A percentile compares a stretch with the other conserved stretches of the same genome.
phyloP scores from a whole-genome alignment of 106 monocot genomes.

The Allium sativum region DNA sequence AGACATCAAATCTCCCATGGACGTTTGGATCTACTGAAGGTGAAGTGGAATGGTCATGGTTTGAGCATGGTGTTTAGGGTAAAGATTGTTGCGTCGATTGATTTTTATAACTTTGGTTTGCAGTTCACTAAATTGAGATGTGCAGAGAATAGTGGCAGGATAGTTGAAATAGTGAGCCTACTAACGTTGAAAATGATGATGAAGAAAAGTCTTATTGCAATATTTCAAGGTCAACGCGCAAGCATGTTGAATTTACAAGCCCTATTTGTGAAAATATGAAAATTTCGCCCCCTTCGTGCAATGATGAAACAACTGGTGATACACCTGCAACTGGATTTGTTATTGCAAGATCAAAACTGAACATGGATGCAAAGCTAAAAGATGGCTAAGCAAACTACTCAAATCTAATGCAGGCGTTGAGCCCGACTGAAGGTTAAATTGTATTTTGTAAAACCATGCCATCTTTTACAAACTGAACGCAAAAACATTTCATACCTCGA shows the following conservation, averaged over 20 bases:
- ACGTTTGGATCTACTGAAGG: no score
- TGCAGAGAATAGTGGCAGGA: no score
- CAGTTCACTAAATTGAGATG: no score
- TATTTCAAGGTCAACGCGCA: conserved; percentile 40
- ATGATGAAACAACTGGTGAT: conserved; percentile 45
- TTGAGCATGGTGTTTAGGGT: no score
- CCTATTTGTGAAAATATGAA: conserved; percentile 63
- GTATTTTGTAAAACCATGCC: no score
- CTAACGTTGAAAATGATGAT: conserved; percentile 49
- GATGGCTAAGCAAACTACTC: conserved; percentile 29
- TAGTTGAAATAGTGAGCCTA: conserved; percentile 19
- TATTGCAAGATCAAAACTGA: conserved; percentile 83
- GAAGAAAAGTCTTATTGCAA: conserved; percentile 29
- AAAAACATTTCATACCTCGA: no score
- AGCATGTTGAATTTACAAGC: conserved; percentile 69
- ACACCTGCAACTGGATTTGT: conserved; percentile 45
- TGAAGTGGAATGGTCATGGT: no score
- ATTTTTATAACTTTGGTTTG: no score
- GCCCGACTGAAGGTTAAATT: conserved; percentile 13
- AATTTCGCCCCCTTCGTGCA: conserved; percentile 17
- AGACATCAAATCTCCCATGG: no score
- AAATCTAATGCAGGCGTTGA: no score
- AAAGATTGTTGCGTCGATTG: no score
- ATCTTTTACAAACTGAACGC: no score
- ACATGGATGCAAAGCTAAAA: conserved; percentile 68